Conservation (phyloP, 192 early-diverging fungal species). For the Oehlia diaphana region DNA sequence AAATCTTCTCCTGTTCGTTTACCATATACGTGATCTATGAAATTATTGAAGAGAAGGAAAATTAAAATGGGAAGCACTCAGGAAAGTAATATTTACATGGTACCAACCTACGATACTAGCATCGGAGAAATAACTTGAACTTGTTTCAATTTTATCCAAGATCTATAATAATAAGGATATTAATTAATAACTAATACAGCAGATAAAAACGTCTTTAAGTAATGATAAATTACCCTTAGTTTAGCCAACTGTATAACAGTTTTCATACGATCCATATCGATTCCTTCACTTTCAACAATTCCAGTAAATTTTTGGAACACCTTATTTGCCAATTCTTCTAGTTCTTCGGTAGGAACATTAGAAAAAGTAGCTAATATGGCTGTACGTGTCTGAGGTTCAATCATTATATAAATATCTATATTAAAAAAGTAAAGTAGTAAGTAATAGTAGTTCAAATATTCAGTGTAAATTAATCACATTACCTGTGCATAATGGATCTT, state of each 20-base stretch:
- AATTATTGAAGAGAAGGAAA: neutral
- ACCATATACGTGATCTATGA: slow-evolving; percentile 57
- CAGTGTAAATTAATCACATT: neutral
- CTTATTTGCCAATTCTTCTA: slow-evolving; percentile 47
- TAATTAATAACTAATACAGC: neutral
- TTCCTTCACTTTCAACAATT: slow-evolving; percentile 47
- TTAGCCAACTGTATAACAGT: slow-evolving; percentile 53
- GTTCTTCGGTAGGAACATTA: slow-evolving; percentile 55
- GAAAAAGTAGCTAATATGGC: slow-evolving; percentile 45
- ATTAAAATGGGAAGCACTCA: neutral
- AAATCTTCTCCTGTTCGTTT: slow-evolving; percentile 50
- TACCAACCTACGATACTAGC: slow-evolving; percentile 35
- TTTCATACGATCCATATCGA: slow-evolving; percentile 59
- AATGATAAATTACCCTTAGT: slow-evolving; percentile 39
- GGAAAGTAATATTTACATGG: neutral
- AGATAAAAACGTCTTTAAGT: neutral
- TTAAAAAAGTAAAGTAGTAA: too few relatives aligned
- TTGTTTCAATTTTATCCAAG: slow-evolving; percentile 41
- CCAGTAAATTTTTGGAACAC: slow-evolving; percentile 48
- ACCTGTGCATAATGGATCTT: slow-evolving; percentile 62
- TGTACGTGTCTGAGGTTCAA: slow-evolving; percentile 45
- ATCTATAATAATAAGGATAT: slow-evolving; percentile 12
- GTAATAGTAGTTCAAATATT: too few relatives aligned
- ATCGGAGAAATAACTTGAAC: slow-evolving; percentile 35
- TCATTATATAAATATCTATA: slow-evolving; percentile 47